phyloP scores from a whole-genome alignment of 345 rosid genomes.

The Salix arbutifolia region DNA sequence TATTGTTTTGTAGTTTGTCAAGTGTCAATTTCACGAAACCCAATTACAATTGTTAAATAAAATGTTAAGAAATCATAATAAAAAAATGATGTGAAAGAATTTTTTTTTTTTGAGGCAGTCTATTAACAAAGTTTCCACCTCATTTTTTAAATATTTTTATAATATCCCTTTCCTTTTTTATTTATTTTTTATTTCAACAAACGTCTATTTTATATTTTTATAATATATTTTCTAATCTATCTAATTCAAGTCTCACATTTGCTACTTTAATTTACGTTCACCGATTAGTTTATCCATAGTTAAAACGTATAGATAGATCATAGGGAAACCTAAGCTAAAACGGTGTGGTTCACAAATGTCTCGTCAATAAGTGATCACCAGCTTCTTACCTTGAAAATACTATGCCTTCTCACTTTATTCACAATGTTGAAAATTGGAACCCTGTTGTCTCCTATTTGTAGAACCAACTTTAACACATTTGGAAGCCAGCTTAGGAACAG shows the following conservation, averaged over 20 bases:
- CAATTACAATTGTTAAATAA: too few relatives aligned
- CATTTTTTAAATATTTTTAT: too few relatives aligned
- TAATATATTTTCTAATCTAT: background rate
- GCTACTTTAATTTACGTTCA: constrained; percentile 29
- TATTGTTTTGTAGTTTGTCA: too few relatives aligned
- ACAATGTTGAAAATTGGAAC: constrained; percentile 5
- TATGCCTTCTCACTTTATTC: constrained; percentile 28
- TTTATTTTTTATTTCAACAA: background rate
- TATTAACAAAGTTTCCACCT: too few relatives aligned
- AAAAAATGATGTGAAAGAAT: too few relatives aligned
- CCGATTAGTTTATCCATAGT: constrained; percentile 17
- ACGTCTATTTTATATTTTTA: too few relatives aligned
- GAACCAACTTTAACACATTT: background rate
- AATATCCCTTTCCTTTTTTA: too few relatives aligned
- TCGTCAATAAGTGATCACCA: constrained; percentile 10
- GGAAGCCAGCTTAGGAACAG: constrained; percentile 16
- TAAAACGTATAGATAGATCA: background rate
- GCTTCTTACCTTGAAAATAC: constrained; percentile 7
- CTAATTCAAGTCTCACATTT: background rate
- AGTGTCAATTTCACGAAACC: too few relatives aligned
- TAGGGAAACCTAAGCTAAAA: constrained; percentile 22
- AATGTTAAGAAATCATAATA: too few relatives aligned
- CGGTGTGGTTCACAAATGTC: constrained; percentile 26
- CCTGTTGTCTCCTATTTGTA: background rate
- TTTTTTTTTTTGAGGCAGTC: too few relatives aligned